These are phyloP conservation scores for Eucommia ulmoides DNA, from an alignment of 257 asterid genomes.

Conservation along the genomic window DNA sequence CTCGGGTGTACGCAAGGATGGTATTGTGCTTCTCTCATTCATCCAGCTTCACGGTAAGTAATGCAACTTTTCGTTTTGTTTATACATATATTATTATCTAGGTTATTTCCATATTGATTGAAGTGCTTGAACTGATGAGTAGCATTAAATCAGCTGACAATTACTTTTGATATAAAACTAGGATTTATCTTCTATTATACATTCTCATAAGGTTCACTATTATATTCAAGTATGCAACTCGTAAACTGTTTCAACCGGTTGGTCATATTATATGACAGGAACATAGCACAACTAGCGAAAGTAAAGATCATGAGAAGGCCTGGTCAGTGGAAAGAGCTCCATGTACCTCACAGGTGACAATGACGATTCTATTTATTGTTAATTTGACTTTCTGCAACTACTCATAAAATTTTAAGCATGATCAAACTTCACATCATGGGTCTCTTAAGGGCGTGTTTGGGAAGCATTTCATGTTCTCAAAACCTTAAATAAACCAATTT, in stretches of 20 bases:
- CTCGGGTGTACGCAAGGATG: not conserved
- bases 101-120: not conserved
- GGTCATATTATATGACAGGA: not conserved
- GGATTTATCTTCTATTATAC: not conserved
- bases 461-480: no score
- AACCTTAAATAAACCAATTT: no score
- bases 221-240: no score
- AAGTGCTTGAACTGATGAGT: not conserved
- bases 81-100: no score
- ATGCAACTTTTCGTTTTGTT: no score
- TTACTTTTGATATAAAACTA: not conserved
- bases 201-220: no score
- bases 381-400: not conserved
- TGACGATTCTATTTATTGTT: no score
- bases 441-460: no score
- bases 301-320: not conserved
- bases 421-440: no score
- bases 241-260: not conserved
- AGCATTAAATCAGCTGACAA: not conserved
- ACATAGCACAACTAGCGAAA: not conserved
- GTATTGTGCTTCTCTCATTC: constrained; percentile 2
- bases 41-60: not conserved
- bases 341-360: not conserved
- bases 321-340: not conserved
- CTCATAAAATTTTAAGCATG: no score